phyloP scores from a whole-genome alignment of 2,329 filamentous ascomycete genomes.

The Acrodontium crateriforme region DNA sequence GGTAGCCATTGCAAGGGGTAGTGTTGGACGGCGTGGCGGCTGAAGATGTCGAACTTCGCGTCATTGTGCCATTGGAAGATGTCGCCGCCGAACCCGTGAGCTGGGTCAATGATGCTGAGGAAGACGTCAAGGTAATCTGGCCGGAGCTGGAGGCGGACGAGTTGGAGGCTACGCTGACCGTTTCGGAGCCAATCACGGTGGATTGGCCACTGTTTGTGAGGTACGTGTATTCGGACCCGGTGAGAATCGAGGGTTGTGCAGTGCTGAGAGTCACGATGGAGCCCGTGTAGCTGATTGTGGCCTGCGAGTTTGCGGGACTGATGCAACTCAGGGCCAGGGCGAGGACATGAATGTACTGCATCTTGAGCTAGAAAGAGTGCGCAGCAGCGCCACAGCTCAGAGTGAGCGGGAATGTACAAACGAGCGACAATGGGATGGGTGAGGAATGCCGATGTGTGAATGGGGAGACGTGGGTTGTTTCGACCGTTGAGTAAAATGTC shows the following conservation, averaged over 20 bases:
- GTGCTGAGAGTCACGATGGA: slow-evolving; percentile 12
- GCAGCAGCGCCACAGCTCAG: no score
- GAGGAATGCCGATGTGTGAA: no score
- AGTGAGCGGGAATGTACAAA: no score
- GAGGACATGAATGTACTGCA: no score
- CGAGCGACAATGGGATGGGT: no score
- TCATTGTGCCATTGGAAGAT: slow-evolving; percentile 13
- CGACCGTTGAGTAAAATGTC: no score
- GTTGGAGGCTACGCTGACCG: slow-evolving; percentile 30
- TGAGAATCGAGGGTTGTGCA: slow-evolving; percentile 11
- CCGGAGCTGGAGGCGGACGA: slow-evolving; percentile 27
- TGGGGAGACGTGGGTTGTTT: no score
- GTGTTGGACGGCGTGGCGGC: slow-evolving; percentile 47
- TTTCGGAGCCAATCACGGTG: slow-evolving; percentile 8
- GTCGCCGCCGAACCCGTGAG: slow-evolving; percentile 7
- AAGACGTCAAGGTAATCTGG: slow-evolving; percentile 12
- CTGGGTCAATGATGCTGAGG: slow-evolving; percentile 11
- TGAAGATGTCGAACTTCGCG: slow-evolving; percentile 14
- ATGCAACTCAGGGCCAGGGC: no score
- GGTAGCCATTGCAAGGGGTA: slow-evolving; percentile 58
- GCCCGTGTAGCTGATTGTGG: slow-evolving; percentile 15
- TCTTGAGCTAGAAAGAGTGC: no score
- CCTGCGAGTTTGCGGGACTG: no score
- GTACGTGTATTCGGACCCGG: slow-evolving; percentile 17
- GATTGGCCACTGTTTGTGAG: slow-evolving; percentile 12